Evolutionary conservation across 371 early-diverging fungal species (phyloP), one percentile per base, ranked within the genome.

Genomic region (Mucor mucedo): DNA sequence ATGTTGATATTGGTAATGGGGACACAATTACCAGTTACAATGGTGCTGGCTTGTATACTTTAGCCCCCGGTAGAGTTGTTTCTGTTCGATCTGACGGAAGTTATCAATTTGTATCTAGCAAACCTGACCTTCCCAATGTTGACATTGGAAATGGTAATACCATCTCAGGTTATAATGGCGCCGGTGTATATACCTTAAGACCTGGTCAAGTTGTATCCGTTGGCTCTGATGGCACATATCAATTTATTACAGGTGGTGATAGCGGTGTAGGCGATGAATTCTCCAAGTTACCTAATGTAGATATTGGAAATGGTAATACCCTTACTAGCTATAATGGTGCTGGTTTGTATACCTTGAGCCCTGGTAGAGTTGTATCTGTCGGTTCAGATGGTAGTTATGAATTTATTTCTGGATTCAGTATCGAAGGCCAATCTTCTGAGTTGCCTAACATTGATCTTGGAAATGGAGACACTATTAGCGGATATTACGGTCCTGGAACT

Each of bases 131-230:
- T 6, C 35, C 35, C 35, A 8, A 35, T 35, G 35, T 32, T 7
- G 14, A 28, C 9, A 6, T 32, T 28, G 32, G 32, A 30, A 11
- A 30, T 8, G 35, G 35, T 35, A 35, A 35, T 8, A 35, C 35
- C 0, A 35, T 54, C 21, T 10, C 33, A 21, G 32, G 14, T 33
- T 61, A 13, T n/a, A 53, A 44, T 16, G 55, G 41, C 1, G 35
- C 35, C 8, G 35, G 35, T 29, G 32, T 33, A 0, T 28, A 33
- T 53, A 61, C 3, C 45, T 54, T n/a, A 0, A 33, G 1, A n/a
- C 28, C 28, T 52, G 62, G 62, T 45, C 40, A 61, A 2, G 60
- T 60, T 14, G 60, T 60, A 32, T 39, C 42, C 10, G 30, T 60
- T 30, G 32, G 10, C 16, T 2, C 14, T 40, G 13, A 39, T 55